These are phyloP conservation scores for Viola odorata DNA, from an alignment of 345 rosid species.

Conservation along the genomic window DNA sequence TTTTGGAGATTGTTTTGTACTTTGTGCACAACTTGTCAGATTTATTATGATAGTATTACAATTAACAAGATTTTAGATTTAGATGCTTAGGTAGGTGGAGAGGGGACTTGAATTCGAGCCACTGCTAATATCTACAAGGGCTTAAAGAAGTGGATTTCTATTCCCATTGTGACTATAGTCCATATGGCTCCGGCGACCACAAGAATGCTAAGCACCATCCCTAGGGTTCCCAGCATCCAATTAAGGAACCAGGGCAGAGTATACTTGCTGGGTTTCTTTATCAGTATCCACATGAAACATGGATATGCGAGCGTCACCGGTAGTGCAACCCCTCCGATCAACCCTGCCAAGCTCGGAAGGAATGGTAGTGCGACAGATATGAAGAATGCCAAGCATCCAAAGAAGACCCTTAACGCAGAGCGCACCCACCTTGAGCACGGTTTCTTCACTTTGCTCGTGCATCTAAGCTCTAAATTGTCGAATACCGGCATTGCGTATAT, in stretches of 20 bases:
- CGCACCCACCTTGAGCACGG: slow-evolving; percentile 57
- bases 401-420: slow-evolving; percentile 29
- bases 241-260: slow-evolving; percentile 35
- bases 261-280: slow-evolving; percentile 36
- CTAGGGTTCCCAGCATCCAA: slow-evolving; percentile 31
- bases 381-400: slow-evolving; percentile 45
- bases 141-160: slow-evolving; percentile 47
- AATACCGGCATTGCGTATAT: slow-evolving; percentile 61
- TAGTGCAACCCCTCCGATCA: slow-evolving; percentile 49
- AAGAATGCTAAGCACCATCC: slow-evolving; percentile 38
- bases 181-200: slow-evolving; percentile 41
- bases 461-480: slow-evolving; percentile 49
- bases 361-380: slow-evolving; percentile 51
- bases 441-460: slow-evolving; percentile 32
- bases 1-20: background rate
- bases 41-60: background rate
- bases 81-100: background rate
- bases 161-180: slow-evolving; percentile 39
- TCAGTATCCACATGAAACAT: slow-evolving; percentile 47
- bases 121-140: slow-evolving; percentile 21
- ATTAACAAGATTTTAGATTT: background rate
- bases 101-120: background rate
- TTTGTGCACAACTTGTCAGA: background rate
- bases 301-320: slow-evolving; percentile 55
- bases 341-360: slow-evolving; percentile 50